Conservation (phyloP, 306 rosid genomes). For the Cucumis cinereus region DNA sequence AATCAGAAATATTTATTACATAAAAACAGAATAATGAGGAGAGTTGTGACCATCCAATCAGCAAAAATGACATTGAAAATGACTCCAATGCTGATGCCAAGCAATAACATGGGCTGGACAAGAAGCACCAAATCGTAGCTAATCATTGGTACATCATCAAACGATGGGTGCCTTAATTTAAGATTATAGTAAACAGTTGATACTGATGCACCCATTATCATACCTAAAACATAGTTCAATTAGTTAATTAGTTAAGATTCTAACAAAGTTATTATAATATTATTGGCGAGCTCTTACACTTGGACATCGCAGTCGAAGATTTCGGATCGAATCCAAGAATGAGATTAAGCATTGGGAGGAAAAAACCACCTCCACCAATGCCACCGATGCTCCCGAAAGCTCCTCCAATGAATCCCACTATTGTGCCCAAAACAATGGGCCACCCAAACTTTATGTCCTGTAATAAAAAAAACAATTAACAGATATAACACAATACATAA, state of each 20-base stretch:
- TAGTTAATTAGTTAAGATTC: no score
- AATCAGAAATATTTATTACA: no score
- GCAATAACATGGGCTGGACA: conserved; percentile 92
- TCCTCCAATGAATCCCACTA: conserved; percentile 71
- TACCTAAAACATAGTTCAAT: no score
- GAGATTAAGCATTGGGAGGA: conserved; percentile 84
- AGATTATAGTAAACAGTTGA: conserved; percentile 85
- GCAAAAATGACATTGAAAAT: conserved; percentile 72
- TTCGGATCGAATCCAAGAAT: conserved; percentile 77
- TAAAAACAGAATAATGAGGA: conserved; percentile 66
- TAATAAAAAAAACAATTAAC: no score
- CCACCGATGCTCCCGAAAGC: conserved; percentile 95
- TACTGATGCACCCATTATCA: conserved; percentile 83
- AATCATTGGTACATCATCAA: conserved; percentile 59
- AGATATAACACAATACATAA: no score
- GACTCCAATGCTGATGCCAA: conserved; percentile 91
- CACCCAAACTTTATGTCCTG: conserved; percentile 85
- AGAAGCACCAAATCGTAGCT: conserved; percentile 87
- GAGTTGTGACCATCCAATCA: conserved; percentile 88
- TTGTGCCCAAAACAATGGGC: conserved; percentile 43
- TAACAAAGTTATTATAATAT: no score
- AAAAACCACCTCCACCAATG: conserved; percentile 89
- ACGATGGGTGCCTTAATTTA: conserved; percentile 61
- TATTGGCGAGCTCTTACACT: conserved; percentile 30
- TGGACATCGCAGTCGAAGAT: conserved; percentile 79